Percentiles rank a stretch among this genome's conserved stretches.
Evolutionary conservation across 805 yeast species (phyloP).

Genomic region (Saccharomycopsis sp.): DNA sequence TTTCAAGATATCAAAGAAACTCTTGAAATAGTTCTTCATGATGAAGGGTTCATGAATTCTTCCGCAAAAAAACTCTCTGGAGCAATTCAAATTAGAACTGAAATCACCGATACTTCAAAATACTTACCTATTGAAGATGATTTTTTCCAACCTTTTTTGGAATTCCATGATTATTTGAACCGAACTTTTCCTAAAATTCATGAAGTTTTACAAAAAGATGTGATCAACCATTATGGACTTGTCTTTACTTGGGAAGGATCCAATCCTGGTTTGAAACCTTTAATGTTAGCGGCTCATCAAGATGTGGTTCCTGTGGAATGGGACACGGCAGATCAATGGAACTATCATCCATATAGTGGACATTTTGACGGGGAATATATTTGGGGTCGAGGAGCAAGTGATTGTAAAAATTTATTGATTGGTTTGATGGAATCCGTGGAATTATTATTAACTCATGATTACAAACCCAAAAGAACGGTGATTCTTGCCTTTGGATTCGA

Average conservation of each 20-base stretch:
- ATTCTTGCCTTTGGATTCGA: slow-evolving; percentile 66
- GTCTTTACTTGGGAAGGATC: slow-evolving; percentile 46
- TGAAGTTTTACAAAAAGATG: slow-evolving; percentile 34
- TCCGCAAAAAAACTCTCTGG: slow-evolving; percentile 35
- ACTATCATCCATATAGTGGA: slow-evolving; percentile 58
- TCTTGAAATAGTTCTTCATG: slow-evolving; percentile 27
- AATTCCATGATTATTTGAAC: slow-evolving; percentile 44
- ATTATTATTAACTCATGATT: slow-evolving; percentile 38
- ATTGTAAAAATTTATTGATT: slow-evolving; percentile 61
- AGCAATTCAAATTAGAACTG: slow-evolving; percentile 45
- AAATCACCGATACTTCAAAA: slow-evolving; percentile 32
- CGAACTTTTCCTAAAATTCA: slow-evolving; percentile 46
- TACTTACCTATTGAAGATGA: slow-evolving; percentile 21
- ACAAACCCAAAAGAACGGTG: slow-evolving; percentile 48
- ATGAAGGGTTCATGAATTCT: slow-evolving; percentile 24
- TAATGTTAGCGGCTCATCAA: slow-evolving; percentile 64
- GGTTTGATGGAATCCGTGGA: slow-evolving; percentile 60
- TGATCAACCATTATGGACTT: slow-evolving; percentile 53
- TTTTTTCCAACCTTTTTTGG: slow-evolving; percentile 36
- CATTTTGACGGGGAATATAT: slow-evolving; percentile 55
- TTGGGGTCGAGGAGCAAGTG: slow-evolving; percentile 73
- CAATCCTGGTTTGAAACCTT: slow-evolving; percentile 41
- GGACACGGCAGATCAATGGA: slow-evolving; percentile 49
- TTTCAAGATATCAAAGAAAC: slow-evolving; percentile 26
- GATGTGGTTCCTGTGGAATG: slow-evolving; percentile 72